phyloP scores from a whole-genome alignment of 1,139 yeast species.

The Yamadazyma triangularis region DNA sequence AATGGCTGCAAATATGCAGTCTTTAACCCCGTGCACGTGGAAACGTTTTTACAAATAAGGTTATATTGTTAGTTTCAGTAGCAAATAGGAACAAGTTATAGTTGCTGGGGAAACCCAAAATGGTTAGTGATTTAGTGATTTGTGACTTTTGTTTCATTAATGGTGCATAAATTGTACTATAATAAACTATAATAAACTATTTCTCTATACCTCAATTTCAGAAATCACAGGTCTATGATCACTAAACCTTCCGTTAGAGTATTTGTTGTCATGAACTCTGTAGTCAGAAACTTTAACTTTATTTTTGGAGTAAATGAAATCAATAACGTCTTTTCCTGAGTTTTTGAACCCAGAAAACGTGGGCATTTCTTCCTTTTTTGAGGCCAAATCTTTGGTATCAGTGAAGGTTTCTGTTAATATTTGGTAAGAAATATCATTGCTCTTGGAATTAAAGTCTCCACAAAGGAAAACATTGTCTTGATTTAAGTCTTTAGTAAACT shows the following conservation, averaged over 20 bases:
- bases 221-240: slow-evolving; percentile 45
- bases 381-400: slow-evolving; percentile 19
- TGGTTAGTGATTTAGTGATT: too few species aligned
- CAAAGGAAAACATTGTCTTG: slow-evolving; percentile 32
- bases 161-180: too few species aligned
- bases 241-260: slow-evolving; percentile 22
- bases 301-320: slow-evolving; percentile 24
- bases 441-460: slow-evolving; percentile 13
- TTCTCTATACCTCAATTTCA: too few species aligned
- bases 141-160: too few species aligned
- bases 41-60: too few species aligned
- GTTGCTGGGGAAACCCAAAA: too few species aligned
- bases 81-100: too few species aligned
- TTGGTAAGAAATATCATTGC: slow-evolving; percentile 12
- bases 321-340: slow-evolving; percentile 18
- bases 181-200: too few species aligned
- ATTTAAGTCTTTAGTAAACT: slow-evolving; percentile 23
- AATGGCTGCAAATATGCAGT: too few species aligned
- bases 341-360: slow-evolving; percentile 40
- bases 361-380: slow-evolving; percentile 17
- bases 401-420: slow-evolving; percentile 22
- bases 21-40: too few species aligned
- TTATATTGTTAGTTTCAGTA: too few species aligned
- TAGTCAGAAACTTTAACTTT: neutral
- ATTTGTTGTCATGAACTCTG: neutral